phyloP scores from a whole-genome alignment of 768 basidiomycete genomes.

The Mycena metata region DNA sequence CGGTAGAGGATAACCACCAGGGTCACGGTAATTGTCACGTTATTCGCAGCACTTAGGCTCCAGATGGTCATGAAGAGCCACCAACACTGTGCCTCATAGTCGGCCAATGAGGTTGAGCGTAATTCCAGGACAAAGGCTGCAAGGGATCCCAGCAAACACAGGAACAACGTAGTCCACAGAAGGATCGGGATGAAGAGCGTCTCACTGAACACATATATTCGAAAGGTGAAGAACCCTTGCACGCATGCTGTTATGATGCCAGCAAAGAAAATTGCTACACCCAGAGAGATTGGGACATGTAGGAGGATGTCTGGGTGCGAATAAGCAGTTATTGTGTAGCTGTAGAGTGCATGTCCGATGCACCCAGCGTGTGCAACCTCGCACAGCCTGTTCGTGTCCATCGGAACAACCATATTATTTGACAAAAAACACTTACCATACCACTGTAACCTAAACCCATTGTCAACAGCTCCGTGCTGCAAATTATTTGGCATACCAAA shows the following conservation, averaged over 20 bases:
- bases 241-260: slow-evolving; percentile 7
- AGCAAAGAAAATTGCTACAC: neutral
- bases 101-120: too few species aligned
- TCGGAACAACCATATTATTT: too few species aligned
- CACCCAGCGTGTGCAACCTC: slow-evolving; percentile 16
- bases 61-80: neutral
- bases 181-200: slow-evolving; percentile 16
- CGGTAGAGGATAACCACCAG: slow-evolving; percentile 12
- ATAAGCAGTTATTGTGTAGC: slow-evolving; percentile 8
- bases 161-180: neutral
- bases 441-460: slow-evolving; percentile 12
- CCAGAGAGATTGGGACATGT: neutral
- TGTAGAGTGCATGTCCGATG: slow-evolving; percentile 7
- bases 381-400: slow-evolving; percentile 11
- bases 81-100: neutral
- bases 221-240: slow-evolving; percentile 16
- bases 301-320: slow-evolving; percentile 2
- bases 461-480: neutral
- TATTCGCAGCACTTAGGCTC: slow-evolving; percentile 8
- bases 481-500: neutral
- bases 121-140: neutral
- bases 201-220: slow-evolving; percentile 15
- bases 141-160: neutral
- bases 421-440: slow-evolving; percentile 17
- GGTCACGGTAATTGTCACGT: slow-evolving; percentile 8